A percentile compares a stretch with the other conserved stretches of the same genome.
Evolutionary conservation across 179 eudicot genomes (phyloP).

Genomic region (Heliamphora ciliata): DNA sequence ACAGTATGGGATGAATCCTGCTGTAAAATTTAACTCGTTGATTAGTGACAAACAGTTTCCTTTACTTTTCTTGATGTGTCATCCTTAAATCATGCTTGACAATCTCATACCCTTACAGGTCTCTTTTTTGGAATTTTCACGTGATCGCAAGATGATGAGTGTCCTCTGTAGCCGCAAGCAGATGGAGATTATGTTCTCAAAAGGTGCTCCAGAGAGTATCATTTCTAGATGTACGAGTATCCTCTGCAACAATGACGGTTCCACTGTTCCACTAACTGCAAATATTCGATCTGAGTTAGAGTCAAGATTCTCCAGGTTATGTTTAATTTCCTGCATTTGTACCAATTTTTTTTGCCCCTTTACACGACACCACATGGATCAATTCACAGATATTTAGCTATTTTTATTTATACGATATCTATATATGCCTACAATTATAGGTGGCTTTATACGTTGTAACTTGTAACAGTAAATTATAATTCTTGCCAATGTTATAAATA

Average conservation of each 20-base stretch:
- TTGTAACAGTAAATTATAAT: too few species aligned
- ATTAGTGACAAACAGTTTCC: not conserved
- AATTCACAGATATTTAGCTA: not conserved
- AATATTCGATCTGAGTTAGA: slow-evolving; percentile 69
- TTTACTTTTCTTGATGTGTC: not conserved
- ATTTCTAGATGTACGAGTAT: slow-evolving; percentile 76
- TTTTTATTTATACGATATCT: not conserved
- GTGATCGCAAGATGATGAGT: slow-evolving; percentile 99
- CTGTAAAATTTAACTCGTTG: not conserved
- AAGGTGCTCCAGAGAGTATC: slow-evolving; percentile 99
- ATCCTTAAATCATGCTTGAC: slow-evolving; percentile 9
- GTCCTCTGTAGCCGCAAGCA: slow-evolving; percentile 90
- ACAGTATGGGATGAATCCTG: not conserved
- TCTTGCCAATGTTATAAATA: too few species aligned
- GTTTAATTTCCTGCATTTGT: not conserved
- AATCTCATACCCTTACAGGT: slow-evolving; percentile 40
- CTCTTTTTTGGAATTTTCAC: slow-evolving; percentile 84
- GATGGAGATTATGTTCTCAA: slow-evolving; percentile 80
- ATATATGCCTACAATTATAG: not conserved
- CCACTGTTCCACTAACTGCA: slow-evolving; percentile 66
- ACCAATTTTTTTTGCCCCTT: not conserved
- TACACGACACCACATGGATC: not conserved
- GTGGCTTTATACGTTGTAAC: too few species aligned
- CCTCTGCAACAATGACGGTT: slow-evolving; percentile 81
- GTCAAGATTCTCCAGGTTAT: slow-evolving; percentile 75